These are phyloP conservation scores for Arabidopsis suecica DNA, from an alignment of 345 rosid species.

Conservation along the genomic window DNA sequence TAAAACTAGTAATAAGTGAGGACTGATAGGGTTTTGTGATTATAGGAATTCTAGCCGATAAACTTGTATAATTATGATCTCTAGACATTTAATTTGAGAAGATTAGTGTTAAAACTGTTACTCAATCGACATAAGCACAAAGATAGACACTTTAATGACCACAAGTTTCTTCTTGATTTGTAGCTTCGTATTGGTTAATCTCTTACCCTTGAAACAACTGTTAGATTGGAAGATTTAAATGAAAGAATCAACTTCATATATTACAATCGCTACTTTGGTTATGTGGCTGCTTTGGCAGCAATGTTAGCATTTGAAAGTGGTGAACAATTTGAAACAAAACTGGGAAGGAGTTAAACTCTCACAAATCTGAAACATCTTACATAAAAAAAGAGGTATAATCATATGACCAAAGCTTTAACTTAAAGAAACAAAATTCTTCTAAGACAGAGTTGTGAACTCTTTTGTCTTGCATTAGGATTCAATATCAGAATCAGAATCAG, in stretches of 20 bases:
- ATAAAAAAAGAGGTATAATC: background rate
- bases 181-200: too few species aligned
- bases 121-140: background rate
- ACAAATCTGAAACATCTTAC: background rate
- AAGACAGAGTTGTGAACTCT: background rate
- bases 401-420: slow-evolving; percentile 23
- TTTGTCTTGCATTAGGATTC: slow-evolving; percentile 33
- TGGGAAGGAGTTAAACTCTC: background rate
- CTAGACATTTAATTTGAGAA: background rate
- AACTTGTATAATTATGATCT: background rate
- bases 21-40: background rate
- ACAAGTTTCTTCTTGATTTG: background rate
- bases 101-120: background rate
- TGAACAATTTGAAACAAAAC: background rate
- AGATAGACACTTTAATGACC: background rate
- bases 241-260: background rate
- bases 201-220: too few species aligned
- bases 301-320: background rate
- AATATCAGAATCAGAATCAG: slow-evolving; percentile 46
- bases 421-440: background rate
- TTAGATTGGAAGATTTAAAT: background rate
- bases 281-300: background rate
- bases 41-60: background rate
- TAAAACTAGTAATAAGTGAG: too few species aligned
- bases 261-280: background rate